Percentiles rank a stretch among this genome's conserved stretches.
These are phyloP conservation scores for Eutrema heterophyllum DNA, from an alignment of 345 rosid species.

Conservation along the genomic window DNA sequence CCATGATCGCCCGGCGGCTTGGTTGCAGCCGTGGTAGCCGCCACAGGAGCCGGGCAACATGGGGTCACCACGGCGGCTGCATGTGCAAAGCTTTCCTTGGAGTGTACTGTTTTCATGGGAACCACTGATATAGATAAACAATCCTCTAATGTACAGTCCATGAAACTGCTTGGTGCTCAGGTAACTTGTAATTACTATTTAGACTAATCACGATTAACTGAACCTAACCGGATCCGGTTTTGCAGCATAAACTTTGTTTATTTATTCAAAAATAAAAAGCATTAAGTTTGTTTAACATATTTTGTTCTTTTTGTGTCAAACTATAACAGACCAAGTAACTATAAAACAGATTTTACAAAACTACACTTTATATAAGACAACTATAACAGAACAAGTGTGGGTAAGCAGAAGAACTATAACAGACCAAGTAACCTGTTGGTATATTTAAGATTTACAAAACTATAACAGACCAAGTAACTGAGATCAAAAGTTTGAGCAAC, in stretches of 20 bases:
- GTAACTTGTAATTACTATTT: slow-evolving; percentile 19
- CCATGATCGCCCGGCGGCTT: slow-evolving; percentile 75
- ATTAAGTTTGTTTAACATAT: background rate
- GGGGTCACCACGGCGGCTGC: slow-evolving; percentile 90
- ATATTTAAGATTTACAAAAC: background rate
- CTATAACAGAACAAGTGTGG: too few species aligned
- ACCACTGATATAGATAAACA: slow-evolving; percentile 58
- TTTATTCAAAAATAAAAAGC: background rate
- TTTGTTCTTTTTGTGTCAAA: background rate
- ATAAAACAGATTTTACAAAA: too few species aligned
- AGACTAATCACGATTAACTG: background rate
- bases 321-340: too few species aligned
- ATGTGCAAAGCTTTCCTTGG: slow-evolving; percentile 63
- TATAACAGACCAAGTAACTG: too few species aligned
- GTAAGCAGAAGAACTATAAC: too few species aligned
- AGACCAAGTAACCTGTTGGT: too few species aligned
- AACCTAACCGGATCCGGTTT: background rate
- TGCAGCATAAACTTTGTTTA: background rate
- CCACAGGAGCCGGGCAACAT: slow-evolving; percentile 89
- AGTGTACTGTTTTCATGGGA: slow-evolving; percentile 74
- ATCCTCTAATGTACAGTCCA: slow-evolving; percentile 48
- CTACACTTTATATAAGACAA: too few species aligned
- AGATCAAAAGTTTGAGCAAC: background rate
- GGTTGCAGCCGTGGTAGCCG: slow-evolving; percentile 57
- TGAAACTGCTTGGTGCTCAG: slow-evolving; percentile 66